Conservation (phyloP, 2,329 filamentous ascomycete species). For the Daldinia sp. region DNA sequence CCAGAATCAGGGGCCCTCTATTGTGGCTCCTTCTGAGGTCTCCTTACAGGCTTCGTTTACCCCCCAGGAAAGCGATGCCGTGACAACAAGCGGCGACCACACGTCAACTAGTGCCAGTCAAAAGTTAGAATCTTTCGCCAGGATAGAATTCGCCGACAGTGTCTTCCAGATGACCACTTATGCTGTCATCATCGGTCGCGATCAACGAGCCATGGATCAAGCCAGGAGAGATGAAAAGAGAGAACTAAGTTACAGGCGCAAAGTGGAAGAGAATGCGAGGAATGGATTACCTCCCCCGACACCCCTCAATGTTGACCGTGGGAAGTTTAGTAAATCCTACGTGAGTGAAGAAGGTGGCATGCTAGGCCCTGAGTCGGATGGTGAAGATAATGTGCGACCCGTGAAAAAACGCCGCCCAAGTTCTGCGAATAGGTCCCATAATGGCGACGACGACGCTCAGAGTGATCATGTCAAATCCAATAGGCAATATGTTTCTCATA, state of each 20-base stretch:
- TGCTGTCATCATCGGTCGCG: conserved; percentile 75
- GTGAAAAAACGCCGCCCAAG: conserved; percentile 56
- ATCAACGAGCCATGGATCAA: conserved; percentile 66
- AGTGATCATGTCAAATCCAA: conserved; percentile 61
- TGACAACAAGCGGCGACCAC: conserved; percentile 45
- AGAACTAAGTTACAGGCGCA: conserved; percentile 55
- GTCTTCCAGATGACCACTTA: conserved; percentile 82
- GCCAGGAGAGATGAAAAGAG: conserved; percentile 62
- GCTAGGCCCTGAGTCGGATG: conserved; percentile 68
- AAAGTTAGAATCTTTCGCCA: conserved; percentile 64
- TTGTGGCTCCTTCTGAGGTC: conserved; percentile 47
- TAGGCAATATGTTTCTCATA: conserved; percentile 68
- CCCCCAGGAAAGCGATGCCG: conserved; percentile 45
- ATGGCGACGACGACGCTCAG: conserved; percentile 52
- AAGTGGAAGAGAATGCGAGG: conserved; percentile 56
- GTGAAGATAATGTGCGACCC: conserved; percentile 58
- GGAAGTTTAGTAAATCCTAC: conserved; percentile 69
- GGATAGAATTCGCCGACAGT: conserved; percentile 76
- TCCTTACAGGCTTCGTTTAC: conserved; percentile 45
- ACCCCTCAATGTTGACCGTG: conserved; percentile 59
- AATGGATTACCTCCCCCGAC: conserved; percentile 60
- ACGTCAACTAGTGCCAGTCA: conserved; percentile 50
- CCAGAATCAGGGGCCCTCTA: conserved; percentile 40
- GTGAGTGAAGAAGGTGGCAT: conserved; percentile 76
- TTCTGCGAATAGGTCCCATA: conserved; percentile 52